phyloP scores from a whole-genome alignment of 2,329 filamentous ascomycete species.

The Arthrobotrys musiformis region DNA sequence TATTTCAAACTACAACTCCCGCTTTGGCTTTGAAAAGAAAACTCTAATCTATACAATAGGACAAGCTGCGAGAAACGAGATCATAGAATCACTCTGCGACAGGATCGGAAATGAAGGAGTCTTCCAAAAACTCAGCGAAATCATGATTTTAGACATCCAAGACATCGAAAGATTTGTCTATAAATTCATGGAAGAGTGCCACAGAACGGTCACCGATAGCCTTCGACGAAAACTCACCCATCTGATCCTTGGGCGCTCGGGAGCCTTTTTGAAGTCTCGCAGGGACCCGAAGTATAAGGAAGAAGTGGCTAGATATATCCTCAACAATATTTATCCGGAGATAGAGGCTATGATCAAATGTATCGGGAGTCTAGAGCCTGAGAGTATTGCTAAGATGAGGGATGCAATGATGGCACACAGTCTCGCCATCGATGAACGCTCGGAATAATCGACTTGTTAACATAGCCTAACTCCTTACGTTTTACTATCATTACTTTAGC shows the following conservation, averaged over 20 bases:
- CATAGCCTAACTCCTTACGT: no score
- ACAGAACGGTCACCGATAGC: not conserved
- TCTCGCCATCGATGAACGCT: not conserved
- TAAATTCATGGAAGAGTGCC: not conserved
- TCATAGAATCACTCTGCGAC: not conserved
- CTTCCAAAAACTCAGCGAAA: constrained; percentile 1
- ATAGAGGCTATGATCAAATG: not conserved
- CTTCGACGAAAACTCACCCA: not conserved
- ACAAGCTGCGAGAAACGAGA: not conserved
- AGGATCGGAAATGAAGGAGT: not conserved
- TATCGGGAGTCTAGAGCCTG: not conserved
- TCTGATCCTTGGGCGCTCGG: not conserved
- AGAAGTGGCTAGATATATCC: not conserved
- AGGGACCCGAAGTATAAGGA: not conserved
- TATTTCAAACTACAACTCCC: not conserved
- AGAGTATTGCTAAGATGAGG: not conserved
- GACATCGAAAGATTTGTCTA: not conserved
- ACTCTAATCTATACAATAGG: constrained; percentile 6
- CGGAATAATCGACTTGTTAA: not conserved
- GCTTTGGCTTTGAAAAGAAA: not conserved
- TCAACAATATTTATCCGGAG: not conserved
- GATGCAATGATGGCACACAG: not conserved
- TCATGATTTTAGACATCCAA: constrained; percentile 3
- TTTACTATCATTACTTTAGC: no score
- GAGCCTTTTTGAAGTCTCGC: not conserved